Base-by-base conservation (phyloP, 768 basidiomycete species). In the Termitomyces sp. region DNA sequence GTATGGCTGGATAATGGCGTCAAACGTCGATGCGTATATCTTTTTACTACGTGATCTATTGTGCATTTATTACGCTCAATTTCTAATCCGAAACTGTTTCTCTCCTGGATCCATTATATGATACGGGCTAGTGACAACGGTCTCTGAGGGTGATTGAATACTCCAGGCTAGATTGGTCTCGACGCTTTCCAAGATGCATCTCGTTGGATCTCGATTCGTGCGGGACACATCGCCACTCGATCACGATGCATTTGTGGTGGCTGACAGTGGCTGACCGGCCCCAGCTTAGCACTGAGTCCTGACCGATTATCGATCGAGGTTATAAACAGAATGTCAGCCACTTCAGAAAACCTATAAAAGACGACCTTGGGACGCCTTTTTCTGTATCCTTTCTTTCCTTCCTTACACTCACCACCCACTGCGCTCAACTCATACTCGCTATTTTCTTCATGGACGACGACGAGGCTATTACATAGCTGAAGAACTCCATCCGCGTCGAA, bases 1-100 rank as follows among this genome's bases (percentile, higher is more conserved):
- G 70, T 49, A 71, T 66, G 64, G 37, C 44, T 29, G 50, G 43
- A 63, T 41, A 13, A 22, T 22, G 8, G 29, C 18, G 41, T 36
- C 22, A 14, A 13, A 37, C 22, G 10, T 37, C 34, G 13, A 22
- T 37, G 26, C n/a, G 22, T 34, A 26, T 53, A 47, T 57, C 12
- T 27, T 22, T 29, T 32, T 39, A 39, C 50, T 26, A 37, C 27
- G 26, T 10, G 26, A 39, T 51, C 18, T 18, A 24, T 16, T 39
- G 36, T 37, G 50, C 36, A n/a, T 14, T 36, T 39, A 18, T 51
- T 36, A 16, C 22, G 7, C 22, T 49, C 18, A 14, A n/a, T 41
- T 24, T 29, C 27, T 29, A 20, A 39, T 41, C 6, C 20, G 42
- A 54, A 54, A 12, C 13, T 16, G 31, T 24, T 31, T 5, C 14